Base-by-base conservation (phyloP, 371 early-diverging fungal genomes). In the Mucor racemosus region DNA sequence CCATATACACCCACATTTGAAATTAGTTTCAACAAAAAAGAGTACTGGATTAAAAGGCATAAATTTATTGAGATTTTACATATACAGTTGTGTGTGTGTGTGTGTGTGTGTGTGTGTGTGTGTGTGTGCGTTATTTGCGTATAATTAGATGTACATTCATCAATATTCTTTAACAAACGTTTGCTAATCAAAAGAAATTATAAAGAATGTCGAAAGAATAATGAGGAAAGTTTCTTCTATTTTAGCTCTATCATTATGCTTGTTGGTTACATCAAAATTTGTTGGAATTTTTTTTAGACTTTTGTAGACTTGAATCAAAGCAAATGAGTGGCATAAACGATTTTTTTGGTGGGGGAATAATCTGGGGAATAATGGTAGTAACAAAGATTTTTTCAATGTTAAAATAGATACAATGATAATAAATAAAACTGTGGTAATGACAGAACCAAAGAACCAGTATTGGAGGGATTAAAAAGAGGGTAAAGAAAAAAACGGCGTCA, bases 381-480 rank as follows among this genome's bases (percentile, higher is more conserved):
- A 14, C 44, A 44, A 44, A 13, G 13, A 40, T 4, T 8, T 13
- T 13, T 5, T 38, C 38, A 17, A 17, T 15, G n/a, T 17, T 44
- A 44, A 17, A 44, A n/a, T 44, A 44, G 44, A 44, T 44, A 44
- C 44, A 38, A 40, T 4, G 31, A 26, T 40, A 17, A 40, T 15
- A 58, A 11, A 40, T 21, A 13, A 56, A 56, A 17, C 38, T 48
- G 50, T 53, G 39, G 14, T 40, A 61, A 44, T 44, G 61, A 42
- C 35, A 14, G 17, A 48, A 50, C 54, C 62, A 53, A 53, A 62
- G 50, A 26, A 62, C 54, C 62, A 35, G 62, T 62, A 53, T 62
- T 62, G 48, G 50, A 62, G 26, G 33, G 17, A 59, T 17, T 38
- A 59, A 59, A 38, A 21, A 62, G 26, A n/a, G 17, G 40, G 8